phyloP scores from a whole-genome alignment of 768 basidiomycete species.

The Lactarius psammicola region DNA sequence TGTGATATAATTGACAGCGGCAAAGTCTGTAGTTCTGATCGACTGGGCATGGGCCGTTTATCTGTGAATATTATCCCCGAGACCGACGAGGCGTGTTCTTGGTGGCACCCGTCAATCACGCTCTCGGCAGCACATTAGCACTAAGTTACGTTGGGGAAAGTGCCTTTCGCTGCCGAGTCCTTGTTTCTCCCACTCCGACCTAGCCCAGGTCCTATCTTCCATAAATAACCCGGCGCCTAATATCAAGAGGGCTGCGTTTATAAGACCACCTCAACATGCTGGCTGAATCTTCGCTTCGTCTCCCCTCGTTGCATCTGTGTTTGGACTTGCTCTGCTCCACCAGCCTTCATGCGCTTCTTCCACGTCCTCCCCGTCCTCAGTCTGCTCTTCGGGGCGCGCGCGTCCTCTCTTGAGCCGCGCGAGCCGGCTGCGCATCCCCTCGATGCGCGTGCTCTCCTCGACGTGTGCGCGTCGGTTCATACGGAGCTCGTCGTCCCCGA shows the following conservation, averaged over 20 bases:
- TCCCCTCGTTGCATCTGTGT: neutral
- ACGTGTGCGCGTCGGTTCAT: conserved; percentile 43
- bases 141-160: neutral
- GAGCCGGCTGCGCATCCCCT: conserved; percentile 4
- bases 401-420: conserved; percentile 15
- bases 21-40: neutral
- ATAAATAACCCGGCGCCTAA: neutral
- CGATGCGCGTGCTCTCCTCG: conserved; percentile 32
- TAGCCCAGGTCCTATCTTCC: neutral
- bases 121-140: neutral
- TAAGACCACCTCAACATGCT: neutral
- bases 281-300: neutral
- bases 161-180: neutral
- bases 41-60: neutral
- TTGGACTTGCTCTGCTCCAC: no score
- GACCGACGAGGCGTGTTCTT: neutral
- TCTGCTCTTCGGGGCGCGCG: conserved; percentile 14
- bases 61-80: neutral
- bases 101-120: neutral
- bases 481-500: conserved; percentile 35
- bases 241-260: neutral
- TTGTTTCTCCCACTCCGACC: neutral
- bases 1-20: neutral
- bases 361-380: conserved; percentile 2
- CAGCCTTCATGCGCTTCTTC: conserved; percentile 21